Percentiles rank a stretch among this genome's conserved stretches.
phyloP scores from a whole-genome alignment of 306 rosid species.

The Mimosa bimucronata region DNA sequence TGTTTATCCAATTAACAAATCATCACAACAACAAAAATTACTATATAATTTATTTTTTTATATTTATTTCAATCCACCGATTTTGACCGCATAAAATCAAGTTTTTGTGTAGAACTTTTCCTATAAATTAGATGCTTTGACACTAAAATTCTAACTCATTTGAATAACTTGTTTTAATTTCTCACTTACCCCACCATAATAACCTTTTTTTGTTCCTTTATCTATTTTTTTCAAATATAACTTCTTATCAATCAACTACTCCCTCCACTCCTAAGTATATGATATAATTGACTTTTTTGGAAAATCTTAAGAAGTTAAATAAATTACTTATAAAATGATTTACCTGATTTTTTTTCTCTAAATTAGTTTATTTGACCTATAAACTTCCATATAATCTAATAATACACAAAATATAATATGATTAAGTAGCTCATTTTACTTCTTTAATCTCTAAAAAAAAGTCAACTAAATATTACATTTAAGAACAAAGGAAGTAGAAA shows the following conservation, averaged over 20 bases:
- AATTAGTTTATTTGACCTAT: too few species aligned
- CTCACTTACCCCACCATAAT: background rate
- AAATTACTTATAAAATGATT: too few species aligned
- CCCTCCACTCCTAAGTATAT: too few species aligned
- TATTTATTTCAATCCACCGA: background rate
- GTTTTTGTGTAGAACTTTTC: background rate
- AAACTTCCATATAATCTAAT: too few species aligned
- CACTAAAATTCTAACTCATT: background rate
- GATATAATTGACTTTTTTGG: too few species aligned
- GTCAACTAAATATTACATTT: too few species aligned
- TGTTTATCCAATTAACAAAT: background rate
- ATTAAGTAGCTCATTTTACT: too few species aligned
- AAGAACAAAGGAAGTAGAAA: too few species aligned
- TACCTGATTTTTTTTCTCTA: too few species aligned
- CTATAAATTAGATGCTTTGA: background rate
- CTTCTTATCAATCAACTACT: slow-evolving; percentile 6
- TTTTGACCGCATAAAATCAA: background rate
- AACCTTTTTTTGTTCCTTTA: background rate
- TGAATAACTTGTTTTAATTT: background rate
- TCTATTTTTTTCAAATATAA: background rate
- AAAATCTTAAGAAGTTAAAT: too few species aligned
- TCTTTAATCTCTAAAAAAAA: too few species aligned
- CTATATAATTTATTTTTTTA: background rate
- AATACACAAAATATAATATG: too few species aligned
- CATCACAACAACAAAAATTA: background rate